These are phyloP conservation scores for Beta macrorhiza DNA, from an alignment of 179 eudicot species.

Conservation along the genomic window DNA sequence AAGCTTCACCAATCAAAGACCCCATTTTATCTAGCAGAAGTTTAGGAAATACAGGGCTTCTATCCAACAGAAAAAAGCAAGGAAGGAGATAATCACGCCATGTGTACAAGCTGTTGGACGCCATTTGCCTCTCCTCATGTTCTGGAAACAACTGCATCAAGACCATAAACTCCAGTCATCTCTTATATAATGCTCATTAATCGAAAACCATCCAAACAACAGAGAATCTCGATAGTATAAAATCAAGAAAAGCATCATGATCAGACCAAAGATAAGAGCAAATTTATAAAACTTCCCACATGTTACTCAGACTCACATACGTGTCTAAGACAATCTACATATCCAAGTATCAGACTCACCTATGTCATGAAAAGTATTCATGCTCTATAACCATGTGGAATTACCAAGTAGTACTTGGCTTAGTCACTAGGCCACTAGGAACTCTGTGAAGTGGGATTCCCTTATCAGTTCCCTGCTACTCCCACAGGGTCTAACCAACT, in stretches of 20 bases:
- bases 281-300: too few relatives aligned
- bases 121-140: conserved; percentile 28
- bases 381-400: too few relatives aligned
- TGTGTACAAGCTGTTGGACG: conserved; percentile 21
- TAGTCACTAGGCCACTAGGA: too few relatives aligned
- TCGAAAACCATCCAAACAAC: not conserved
- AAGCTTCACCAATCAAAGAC: conserved; percentile 38
- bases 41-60: conserved; percentile 43
- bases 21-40: conserved; percentile 48
- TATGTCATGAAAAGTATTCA: too few relatives aligned
- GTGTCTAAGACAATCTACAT: too few relatives aligned
- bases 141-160: conserved; percentile 55
- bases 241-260: not conserved
- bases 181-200: not conserved
- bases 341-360: too few relatives aligned
- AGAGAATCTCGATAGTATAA: not conserved
- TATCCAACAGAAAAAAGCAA: conserved; percentile 52
- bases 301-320: too few relatives aligned
- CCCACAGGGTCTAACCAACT: too few relatives aligned
- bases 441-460: too few relatives aligned
- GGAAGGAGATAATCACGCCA: conserved; percentile 68
- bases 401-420: too few relatives aligned
- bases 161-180: conserved; percentile 6
- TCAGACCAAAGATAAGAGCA: not conserved
- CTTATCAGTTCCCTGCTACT: too few relatives aligned